Base-by-base conservation (phyloP, 2,329 filamentous ascomycete species). In the Elsinoe necatrix region DNA sequence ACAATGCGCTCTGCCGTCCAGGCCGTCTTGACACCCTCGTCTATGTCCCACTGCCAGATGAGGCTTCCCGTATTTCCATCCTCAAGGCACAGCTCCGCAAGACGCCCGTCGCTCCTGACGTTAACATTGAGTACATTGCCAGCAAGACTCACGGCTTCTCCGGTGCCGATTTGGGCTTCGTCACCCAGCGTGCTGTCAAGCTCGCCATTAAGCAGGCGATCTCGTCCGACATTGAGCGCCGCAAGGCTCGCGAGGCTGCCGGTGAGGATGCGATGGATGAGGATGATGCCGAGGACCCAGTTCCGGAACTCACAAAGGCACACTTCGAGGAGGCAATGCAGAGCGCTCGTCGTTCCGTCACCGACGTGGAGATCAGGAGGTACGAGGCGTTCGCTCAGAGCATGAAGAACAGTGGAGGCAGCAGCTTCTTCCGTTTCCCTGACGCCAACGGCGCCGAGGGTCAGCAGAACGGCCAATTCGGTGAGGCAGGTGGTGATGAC, bases 251-350 rank as follows among this genome's bases (percentile, higher is more conserved):
- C 57, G 92, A 95, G 76, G 91, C 87, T 61, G 79, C 85, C 64
- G 89, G 87, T 59, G 87, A 89, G 67, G 86, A 87, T 66, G 78
- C 84, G 62, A 92, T 95, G 83, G 86, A 89, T 45, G 88, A 93
- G 63, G 87, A 89, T 47, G 79, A 81, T 47, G 81, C 73, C 45
- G 92, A 97, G 72, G 93, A 98, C 68, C 90, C 92, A 45, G 93
- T 98, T 37, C 93, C 93, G 12, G 87, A 96, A 75, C 84, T 98
- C 58, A 97, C 93, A 66, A 93, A 89, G 76, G 87, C 86, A 58
- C 93, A 98, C 76, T 98, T 98, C 70, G 92, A 97, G 78, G 93
- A 98, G 80, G 93, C 93, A 43, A 98, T 98, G 93, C 84, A 87
- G 73, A 85, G 86, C 73, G 93, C 93, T 62, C 87, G 93, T 73